phyloP scores from a whole-genome alignment of 108 stramenopile genomes.

The Cyclotella sp. region DNA sequence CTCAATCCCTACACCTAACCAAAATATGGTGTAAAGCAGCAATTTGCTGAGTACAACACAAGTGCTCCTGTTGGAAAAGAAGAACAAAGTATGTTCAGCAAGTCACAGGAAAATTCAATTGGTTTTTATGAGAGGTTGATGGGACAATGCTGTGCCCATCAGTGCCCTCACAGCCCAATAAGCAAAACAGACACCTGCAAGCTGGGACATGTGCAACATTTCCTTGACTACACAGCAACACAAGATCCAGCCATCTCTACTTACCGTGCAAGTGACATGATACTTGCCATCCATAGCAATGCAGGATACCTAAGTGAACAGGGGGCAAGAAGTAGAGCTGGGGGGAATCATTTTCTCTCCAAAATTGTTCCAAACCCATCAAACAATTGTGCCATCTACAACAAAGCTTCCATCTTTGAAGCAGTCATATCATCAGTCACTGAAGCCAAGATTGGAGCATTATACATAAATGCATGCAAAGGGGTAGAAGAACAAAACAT shows the following conservation, averaged over 20 bases:
- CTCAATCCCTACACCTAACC: slow-evolving; percentile 43
- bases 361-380: slow-evolving; percentile 7
- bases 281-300: slow-evolving; percentile 10
- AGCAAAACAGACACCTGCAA: slow-evolving; percentile 17
- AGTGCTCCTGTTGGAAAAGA: slow-evolving; percentile 11
- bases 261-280: slow-evolving; percentile 50
- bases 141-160: not conserved
- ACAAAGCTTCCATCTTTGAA: slow-evolving; percentile 31
- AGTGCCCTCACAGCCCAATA: not conserved
- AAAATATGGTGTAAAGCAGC: slow-evolving; percentile 53
- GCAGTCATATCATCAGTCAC: slow-evolving; percentile 39
- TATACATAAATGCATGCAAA: slow-evolving; percentile 49
- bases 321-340: slow-evolving; percentile 30
- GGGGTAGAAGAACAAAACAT: slow-evolving; percentile 19
- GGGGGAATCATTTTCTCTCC: slow-evolving; percentile 43
- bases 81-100: slow-evolving; percentile 41
- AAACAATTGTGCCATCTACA: slow-evolving; percentile 43
- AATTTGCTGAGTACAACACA: slow-evolving; percentile 36
- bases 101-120: slow-evolving; percentile 54
- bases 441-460: slow-evolving; percentile 57
- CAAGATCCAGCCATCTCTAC: slow-evolving; percentile 39
- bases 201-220: slow-evolving; percentile 18
- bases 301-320: slow-evolving; percentile 8
- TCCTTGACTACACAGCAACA: slow-evolving; percentile 47
- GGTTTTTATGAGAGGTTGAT: slow-evolving; percentile 39